These are phyloP conservation scores for Collybia nuda DNA, from an alignment of 768 basidiomycete genomes.

Conservation along the genomic window DNA sequence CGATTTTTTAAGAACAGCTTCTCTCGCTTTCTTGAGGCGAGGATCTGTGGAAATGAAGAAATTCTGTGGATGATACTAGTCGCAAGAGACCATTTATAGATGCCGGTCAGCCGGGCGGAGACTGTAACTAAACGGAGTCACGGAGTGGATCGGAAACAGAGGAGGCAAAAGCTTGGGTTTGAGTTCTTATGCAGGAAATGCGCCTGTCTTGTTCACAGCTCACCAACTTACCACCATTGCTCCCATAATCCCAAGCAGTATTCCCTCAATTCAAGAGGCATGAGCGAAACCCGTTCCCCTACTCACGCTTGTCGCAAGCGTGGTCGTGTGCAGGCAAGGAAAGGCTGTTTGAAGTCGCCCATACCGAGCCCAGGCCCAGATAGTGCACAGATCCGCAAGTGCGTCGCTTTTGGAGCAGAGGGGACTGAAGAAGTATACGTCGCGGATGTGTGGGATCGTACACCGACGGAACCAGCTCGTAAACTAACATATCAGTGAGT, in stretches of 20 bases:
- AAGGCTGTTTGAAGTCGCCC: constrained; percentile 37
- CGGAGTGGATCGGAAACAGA: too few species aligned
- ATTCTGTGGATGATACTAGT: too few species aligned
- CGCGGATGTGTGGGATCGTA: constrained; percentile 82
- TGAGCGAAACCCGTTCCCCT: background rate
- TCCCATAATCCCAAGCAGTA: background rate
- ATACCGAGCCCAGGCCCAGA: constrained; percentile 18
- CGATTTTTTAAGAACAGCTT: too few species aligned
- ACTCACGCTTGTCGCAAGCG: constrained; percentile 2
- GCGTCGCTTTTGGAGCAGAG: constrained; percentile 60
- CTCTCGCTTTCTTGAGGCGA: too few species aligned
- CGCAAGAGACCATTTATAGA: too few species aligned
- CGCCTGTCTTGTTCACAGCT: too few species aligned
- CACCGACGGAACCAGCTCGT: constrained; percentile 63
- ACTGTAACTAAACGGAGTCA: too few species aligned
- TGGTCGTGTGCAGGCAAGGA: constrained; percentile 27
- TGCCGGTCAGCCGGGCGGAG: too few species aligned
- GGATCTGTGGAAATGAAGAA: too few species aligned
- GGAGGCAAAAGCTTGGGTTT: too few species aligned
- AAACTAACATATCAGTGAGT: constrained; percentile 70
- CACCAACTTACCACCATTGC: background rate
- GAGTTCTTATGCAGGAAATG: too few species aligned
- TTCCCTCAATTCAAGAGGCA: background rate
- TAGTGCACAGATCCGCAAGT: constrained; percentile 37
- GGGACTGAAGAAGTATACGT: constrained; percentile 57